These are phyloP conservation scores for Rhododendron henanense DNA, from an alignment of 148 eudicot species.

Conservation along the genomic window DNA sequence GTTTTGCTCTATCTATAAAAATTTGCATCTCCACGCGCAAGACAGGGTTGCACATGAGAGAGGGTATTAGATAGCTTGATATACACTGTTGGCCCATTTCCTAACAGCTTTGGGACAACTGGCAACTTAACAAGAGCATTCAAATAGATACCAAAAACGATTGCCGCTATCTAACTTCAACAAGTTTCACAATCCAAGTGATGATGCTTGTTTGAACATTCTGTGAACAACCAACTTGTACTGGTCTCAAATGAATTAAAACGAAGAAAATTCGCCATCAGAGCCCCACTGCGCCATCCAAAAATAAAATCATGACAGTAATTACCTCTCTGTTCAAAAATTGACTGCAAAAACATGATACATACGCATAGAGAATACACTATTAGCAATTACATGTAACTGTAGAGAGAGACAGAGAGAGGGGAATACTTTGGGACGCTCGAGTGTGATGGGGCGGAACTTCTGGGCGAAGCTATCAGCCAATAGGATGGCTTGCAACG, in stretches of 20 bases:
- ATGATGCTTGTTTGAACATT: background rate
- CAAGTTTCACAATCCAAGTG: background rate
- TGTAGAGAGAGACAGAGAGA: background rate
- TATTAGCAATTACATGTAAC: background rate
- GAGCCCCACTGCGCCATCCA: background rate
- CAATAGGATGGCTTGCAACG: conserved; percentile 75
- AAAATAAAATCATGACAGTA: background rate
- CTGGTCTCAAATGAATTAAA: background rate
- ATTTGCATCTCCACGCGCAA: background rate
- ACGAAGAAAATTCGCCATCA: background rate
- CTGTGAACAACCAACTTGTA: background rate
- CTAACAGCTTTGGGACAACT: background rate
- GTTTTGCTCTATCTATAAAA: background rate
- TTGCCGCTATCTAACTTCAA: background rate
- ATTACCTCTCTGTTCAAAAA: background rate
- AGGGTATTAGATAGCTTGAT: background rate
- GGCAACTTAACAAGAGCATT: background rate
- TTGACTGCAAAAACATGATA: background rate
- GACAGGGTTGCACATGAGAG: background rate
- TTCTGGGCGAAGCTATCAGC: conserved; percentile 85
- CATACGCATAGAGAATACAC: background rate
- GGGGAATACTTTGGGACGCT: conserved; percentile 72
- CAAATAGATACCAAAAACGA: background rate
- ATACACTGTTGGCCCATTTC: background rate
- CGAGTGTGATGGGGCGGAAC: conserved; percentile 92